Base-by-base conservation (phyloP, 2,329 filamentous ascomycete genomes). In the Diaporthe sp. region DNA sequence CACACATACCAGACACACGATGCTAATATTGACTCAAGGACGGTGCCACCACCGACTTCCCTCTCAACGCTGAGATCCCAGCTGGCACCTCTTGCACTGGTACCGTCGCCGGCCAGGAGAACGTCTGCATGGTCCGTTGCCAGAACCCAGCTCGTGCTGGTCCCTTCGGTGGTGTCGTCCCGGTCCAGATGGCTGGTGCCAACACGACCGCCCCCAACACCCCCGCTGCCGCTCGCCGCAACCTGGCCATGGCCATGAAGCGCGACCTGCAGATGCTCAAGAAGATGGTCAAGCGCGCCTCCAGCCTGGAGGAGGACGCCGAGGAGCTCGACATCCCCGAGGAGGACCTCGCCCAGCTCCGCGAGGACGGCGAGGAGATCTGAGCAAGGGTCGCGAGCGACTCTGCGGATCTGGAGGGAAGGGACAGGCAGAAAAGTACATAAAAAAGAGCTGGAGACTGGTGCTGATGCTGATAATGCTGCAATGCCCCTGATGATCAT, bases 61-160 rank as follows among this genome's bases (percentile, higher is more conserved):
- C 90, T n/a, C 85, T 92, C n/a, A 86, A 83, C n/a, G 90, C 88
- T 20, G 71, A 85, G n/a, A 88, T 93, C 77, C 89, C 90, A 0
- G 87, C 87, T 53, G 83, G 84, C 76, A 88, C 90, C 84, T 80
- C 84, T 61, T 93, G 91, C 84, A 91, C 89, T 20, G 91, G 91
- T 63, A 90, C 86, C 47, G 88, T 91, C 7, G 90, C 89, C 17
- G 91, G 90, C 53, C 86, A 91, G 83, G 81, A 85, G 49, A 90
- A 90, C 78, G 87, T 92, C 79, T 93, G 91, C 84, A 88, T 93
- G 79, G 90, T 93, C 68, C 87, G 90, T 37, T 92, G 91, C 84
- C 84, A 91, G 85, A 93, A 93, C 82, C 86, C 85, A 1, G 90
- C 90, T 47, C 83, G 87, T 72, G 90, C 90, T 51, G 91, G 91